Evolutionary conservation across 2,329 filamentous ascomycete species (phyloP), one percentile per base, ranked within the genome.

Genomic region (Gaeumannomyces tritici): DNA sequence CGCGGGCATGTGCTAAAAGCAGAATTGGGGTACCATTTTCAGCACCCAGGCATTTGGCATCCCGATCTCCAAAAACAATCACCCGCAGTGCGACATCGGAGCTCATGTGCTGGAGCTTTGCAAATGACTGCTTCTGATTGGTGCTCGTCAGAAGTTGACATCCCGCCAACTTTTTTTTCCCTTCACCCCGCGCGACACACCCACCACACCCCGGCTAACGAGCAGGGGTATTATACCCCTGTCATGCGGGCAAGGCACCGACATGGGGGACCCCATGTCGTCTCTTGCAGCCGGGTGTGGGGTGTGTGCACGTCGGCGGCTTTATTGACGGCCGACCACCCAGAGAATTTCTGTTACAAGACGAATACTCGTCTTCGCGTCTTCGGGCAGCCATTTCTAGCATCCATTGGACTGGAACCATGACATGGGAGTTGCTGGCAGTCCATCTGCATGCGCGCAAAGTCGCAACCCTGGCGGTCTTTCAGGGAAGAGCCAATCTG

Each of bases 91-190:
- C 64, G 64, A 65, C 61, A 65, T 65, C 64, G 64, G 64, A 61
- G 59, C 9, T 9, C 18, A 42, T 47, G 55, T 58, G 35, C 42
- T 35, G 35, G 24, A 24, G 64, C 64, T 70, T 72, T 67, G 68
- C 69, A 71, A 70, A 67, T 31, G 9, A 13, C 13, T 24, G 24
- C 9, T 31, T 54, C 7, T 70, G 64, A 70, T 71, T 72, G 69
- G 70, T 18, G 18, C 21, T 59, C 29, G 15, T 8, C 21, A 56
- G 33, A 59, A 57, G 15, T 59, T 15, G 21, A 21, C 55, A 28
- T 24, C 57, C 24, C 61, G 42, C 56, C 42, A 1, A 47, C 55
- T 26, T 42, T 35, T 28, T 57, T 55, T 31, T 57, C 28, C 57
- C 31, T 55, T 24, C 29, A 33, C 54, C 29, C 28, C 33, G 18